phyloP scores from a whole-genome alignment of 2,329 filamentous ascomycete species.

The Colletotrichum spinosum region DNA sequence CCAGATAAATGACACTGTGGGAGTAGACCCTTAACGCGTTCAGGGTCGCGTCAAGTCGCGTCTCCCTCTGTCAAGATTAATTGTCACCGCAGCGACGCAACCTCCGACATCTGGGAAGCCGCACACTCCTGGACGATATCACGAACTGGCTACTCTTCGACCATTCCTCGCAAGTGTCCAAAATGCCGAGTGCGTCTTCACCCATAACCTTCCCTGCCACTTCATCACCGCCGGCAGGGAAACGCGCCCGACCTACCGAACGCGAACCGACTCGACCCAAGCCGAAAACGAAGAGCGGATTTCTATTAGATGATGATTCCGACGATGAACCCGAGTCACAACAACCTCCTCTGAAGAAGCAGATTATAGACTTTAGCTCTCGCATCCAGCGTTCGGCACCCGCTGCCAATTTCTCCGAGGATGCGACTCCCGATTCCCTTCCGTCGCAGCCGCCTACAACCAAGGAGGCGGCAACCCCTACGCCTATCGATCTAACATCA shows the following conservation, averaged over 20 bases:
- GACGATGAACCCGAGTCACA: constrained; percentile 43
- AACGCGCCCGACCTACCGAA: constrained; percentile 51
- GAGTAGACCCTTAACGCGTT: constrained; percentile 27
- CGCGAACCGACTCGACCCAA: constrained; percentile 45
- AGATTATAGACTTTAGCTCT: constrained; percentile 27
- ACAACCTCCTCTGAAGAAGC: constrained; percentile 38
- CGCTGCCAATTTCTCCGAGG: constrained; percentile 2
- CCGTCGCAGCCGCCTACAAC: neutral
- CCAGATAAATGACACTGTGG: neutral
- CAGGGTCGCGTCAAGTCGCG: constrained; percentile 34
- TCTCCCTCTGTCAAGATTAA: constrained; percentile 3
- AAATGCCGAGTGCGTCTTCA: constrained; percentile 71
- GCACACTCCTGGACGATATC: neutral
- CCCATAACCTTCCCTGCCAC: constrained; percentile 67
- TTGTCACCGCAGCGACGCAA: constrained; percentile 24
- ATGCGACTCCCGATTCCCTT: neutral
- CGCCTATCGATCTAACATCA: neutral
- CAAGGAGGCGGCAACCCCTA: neutral
- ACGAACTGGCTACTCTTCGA: neutral
- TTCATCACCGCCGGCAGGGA: constrained; percentile 52
- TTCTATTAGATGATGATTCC: constrained; percentile 51
- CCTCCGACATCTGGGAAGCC: neutral
- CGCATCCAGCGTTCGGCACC: constrained; percentile 20
- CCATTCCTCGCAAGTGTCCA: neutral
- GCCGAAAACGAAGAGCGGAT: constrained; percentile 51